phyloP scores from a whole-genome alignment of 345 rosid species.

The Cardiospermum halicacabum region DNA sequence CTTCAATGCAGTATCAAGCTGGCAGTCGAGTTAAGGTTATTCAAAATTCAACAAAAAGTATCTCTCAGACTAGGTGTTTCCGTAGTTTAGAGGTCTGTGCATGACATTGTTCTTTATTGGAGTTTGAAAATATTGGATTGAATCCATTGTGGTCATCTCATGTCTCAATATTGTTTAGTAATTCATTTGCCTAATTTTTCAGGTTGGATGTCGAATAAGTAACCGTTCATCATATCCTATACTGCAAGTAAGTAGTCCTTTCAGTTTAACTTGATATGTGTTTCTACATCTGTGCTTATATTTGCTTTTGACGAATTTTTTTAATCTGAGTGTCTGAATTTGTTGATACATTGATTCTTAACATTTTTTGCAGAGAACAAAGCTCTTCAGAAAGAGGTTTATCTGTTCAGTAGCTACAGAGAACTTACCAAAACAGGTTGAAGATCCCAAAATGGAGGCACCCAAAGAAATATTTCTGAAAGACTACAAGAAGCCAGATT shows the following conservation, averaged over 20 bases:
- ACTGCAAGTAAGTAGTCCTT: conserved; percentile 39
- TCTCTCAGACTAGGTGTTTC: conserved; percentile 37
- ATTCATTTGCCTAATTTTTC: background rate
- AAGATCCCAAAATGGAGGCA: conserved; percentile 71
- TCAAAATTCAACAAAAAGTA: conserved; percentile 32
- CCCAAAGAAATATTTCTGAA: conserved; percentile 92
- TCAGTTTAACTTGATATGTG: conserved; percentile 1
- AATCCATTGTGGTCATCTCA: background rate
- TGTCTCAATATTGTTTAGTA: background rate
- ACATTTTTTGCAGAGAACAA: conserved; percentile 46
- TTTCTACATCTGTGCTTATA: background rate
- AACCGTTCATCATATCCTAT: conserved; percentile 29
- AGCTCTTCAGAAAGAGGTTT: conserved; percentile 42
- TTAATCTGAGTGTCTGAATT: conserved; percentile 20
- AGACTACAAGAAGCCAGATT: conserved; percentile 88
- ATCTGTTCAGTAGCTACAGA: conserved; percentile 79
- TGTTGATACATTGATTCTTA: conserved; percentile 3
- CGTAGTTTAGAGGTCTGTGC: conserved; percentile 51
- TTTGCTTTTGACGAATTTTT: background rate
- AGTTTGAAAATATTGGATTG: background rate
- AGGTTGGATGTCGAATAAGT: conserved; percentile 48
- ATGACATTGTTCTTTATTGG: conserved; percentile 5
- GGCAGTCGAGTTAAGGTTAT: conserved; percentile 28
- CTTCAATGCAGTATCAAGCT: conserved; percentile 30
- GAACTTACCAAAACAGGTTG: conserved; percentile 48